Conservation (phyloP, 2,329 filamentous ascomycete genomes). For the Trichothecium sympodiale region DNA sequence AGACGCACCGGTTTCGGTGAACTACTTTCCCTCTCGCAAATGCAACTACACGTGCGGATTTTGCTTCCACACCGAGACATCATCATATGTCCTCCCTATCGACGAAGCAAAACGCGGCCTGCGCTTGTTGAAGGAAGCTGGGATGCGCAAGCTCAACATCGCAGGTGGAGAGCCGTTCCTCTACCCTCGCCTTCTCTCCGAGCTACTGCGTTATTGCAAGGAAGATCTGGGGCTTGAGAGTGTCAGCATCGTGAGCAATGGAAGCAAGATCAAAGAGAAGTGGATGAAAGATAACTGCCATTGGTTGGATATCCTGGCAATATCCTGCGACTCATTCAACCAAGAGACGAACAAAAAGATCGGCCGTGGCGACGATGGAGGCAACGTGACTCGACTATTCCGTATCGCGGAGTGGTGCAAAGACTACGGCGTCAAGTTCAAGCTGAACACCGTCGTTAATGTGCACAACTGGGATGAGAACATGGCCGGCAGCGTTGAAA, state of each 20-base stretch:
- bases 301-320: conserved; percentile 42
- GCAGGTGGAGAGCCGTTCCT: conserved; percentile 45
- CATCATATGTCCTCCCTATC: conserved; percentile 28
- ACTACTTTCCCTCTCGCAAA: conserved; percentile 8
- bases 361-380: conserved; percentile 32
- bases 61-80: conserved; percentile 45
- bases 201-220: conserved; percentile 36
- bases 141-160: conserved; percentile 45
- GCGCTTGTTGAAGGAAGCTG: conserved; percentile 31
- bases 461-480: conserved; percentile 37
- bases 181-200: conserved; percentile 29
- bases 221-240: conserved; percentile 34
- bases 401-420: conserved; percentile 32
- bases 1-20: conserved; percentile 7
- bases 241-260: conserved; percentile 43
- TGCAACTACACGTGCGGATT: conserved; percentile 26
- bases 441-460: conserved; percentile 45
- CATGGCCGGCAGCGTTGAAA: conserved; percentile 27
- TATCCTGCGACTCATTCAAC: conserved; percentile 44
- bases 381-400: conserved; percentile 32
- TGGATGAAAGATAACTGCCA: conserved; percentile 29
- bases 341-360: conserved; percentile 37
- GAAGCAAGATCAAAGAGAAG: conserved; percentile 29
- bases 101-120: conserved; percentile 32
- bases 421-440: conserved; percentile 38